A percentile compares a stretch with the other conserved stretches of the same genome.
These are phyloP conservation scores for Dionaea muscipula DNA, from an alignment of 179 eudicot species.

Conservation along the genomic window DNA sequence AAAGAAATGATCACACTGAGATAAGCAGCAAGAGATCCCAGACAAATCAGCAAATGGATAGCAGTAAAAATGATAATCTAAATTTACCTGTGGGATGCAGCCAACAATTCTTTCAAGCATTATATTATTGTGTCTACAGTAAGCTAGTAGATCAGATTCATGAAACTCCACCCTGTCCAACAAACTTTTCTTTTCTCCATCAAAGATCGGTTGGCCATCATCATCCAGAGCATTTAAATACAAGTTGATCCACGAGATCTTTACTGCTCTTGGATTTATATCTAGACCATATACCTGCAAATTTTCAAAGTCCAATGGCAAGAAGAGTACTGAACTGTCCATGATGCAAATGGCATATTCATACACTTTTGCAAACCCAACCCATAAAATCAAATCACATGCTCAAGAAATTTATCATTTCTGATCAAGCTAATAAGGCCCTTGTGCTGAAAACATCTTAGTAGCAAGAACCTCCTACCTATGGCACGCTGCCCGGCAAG, in stretches of 20 bases:
- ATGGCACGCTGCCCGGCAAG: too few relatives aligned
- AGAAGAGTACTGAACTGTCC: not conserved
- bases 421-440: too few relatives aligned
- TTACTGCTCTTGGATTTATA: constrained; percentile 93
- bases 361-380: not conserved
- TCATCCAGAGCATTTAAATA: constrained; percentile 92
- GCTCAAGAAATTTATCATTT: not conserved
- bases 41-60: not conserved
- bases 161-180: constrained; percentile 89
- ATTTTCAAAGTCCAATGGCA: not conserved
- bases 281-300: constrained; percentile 90
- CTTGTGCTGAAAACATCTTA: too few relatives aligned
- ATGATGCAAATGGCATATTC: not conserved
- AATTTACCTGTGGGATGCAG: constrained; percentile 92
- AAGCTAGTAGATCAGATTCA: constrained; percentile 81
- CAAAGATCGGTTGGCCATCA: constrained; percentile 69
- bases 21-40: not conserved
- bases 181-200: constrained; percentile 71
- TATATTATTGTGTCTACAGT: constrained; percentile 72
- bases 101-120: constrained; percentile 95
- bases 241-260: constrained; percentile 88
- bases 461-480: too few relatives aligned
- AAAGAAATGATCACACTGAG: too few relatives aligned
- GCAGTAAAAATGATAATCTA: not conserved
- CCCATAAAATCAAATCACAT: not conserved